phyloP scores from a whole-genome alignment of 257 asterid genomes.

The Salvia splendens region DNA sequence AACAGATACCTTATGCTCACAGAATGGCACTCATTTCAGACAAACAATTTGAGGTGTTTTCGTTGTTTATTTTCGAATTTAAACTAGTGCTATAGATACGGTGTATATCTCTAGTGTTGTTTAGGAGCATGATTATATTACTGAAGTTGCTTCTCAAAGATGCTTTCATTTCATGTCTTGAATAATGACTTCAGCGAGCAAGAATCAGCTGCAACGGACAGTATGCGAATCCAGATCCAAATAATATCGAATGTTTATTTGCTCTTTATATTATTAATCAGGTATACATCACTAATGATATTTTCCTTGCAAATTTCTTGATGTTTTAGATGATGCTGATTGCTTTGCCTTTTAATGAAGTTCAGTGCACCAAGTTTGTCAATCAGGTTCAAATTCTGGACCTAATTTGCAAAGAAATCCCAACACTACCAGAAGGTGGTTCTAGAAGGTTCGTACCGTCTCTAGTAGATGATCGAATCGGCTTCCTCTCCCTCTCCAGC shows the following conservation, averaged over 20 bases:
- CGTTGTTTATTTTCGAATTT: not conserved
- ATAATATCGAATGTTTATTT: conserved; percentile 33
- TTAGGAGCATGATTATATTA: no score
- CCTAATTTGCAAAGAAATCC: conserved; percentile 36
- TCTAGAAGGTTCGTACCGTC: not conserved
- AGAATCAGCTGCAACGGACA: conserved; percentile 46
- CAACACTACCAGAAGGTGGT: conserved; percentile 3
- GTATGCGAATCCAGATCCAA: conserved; percentile 41
- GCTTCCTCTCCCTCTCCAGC: conserved; percentile 20
- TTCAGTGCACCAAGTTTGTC: conserved; percentile 36
- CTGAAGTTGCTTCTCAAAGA: not conserved
- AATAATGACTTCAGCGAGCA: conserved; percentile 36
- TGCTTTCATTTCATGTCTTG: not conserved
- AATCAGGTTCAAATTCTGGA: conserved; percentile 30
- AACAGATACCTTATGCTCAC: conserved; percentile 45
- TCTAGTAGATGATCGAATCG: conserved; percentile 24
- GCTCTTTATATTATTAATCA: conserved; percentile 35
- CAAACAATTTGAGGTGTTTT: conserved; percentile 44
- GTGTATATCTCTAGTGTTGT: no score
- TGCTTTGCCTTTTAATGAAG: not conserved
- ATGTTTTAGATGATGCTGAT: not conserved
- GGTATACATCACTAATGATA: conserved; percentile 23
- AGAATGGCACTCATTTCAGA: conserved; percentile 54
- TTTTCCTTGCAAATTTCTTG: not conserved
- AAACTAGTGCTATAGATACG: no score